phyloP scores from a whole-genome alignment of 371 early-diverging fungal species.

The Actinomortierella wolfii region DNA sequence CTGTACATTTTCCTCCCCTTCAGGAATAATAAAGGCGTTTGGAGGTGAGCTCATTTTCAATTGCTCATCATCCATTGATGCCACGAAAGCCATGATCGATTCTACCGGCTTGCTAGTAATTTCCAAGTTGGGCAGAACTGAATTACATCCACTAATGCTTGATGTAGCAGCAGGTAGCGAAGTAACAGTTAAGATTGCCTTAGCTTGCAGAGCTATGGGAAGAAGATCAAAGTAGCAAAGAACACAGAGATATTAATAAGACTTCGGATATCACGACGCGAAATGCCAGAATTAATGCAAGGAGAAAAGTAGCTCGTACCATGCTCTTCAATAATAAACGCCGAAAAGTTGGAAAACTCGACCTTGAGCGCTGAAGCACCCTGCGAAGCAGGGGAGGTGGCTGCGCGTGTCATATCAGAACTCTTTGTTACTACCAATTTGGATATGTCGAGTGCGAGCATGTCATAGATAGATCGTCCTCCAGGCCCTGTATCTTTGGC shows the following conservation, averaged over 20 bases:
- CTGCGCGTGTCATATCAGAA: constrained; percentile 5
- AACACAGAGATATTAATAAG: too few species aligned
- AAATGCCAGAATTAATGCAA: too few species aligned
- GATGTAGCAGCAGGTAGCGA: constrained; percentile 18
- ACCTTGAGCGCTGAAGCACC: constrained; percentile 13
- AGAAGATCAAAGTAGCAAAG: too few species aligned
- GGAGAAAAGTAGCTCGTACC: constrained; percentile 9
- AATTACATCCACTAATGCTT: constrained; percentile 13
- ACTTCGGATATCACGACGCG: too few species aligned
- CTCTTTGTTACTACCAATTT: constrained; percentile 22
- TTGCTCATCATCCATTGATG: background rate
- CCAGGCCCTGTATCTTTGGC: constrained; percentile 30
- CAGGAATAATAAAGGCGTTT: constrained; percentile 33
- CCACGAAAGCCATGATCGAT: background rate
- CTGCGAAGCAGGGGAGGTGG: background rate
- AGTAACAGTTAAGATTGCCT: constrained; percentile 21
- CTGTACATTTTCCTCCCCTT: constrained; percentile 58
- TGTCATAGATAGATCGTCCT: constrained; percentile 32
- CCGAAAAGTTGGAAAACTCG: constrained; percentile 32
- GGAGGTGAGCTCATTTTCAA: background rate
- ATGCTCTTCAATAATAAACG: constrained; percentile 31
- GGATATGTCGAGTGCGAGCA: constrained; percentile 30
- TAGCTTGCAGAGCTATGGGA: constrained; percentile 7
- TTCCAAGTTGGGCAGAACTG: constrained; percentile 20
- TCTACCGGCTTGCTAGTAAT: constrained; percentile 7